Base-by-base conservation (phyloP, 1,139 yeast species). In the Taiozyma onychis region DNA sequence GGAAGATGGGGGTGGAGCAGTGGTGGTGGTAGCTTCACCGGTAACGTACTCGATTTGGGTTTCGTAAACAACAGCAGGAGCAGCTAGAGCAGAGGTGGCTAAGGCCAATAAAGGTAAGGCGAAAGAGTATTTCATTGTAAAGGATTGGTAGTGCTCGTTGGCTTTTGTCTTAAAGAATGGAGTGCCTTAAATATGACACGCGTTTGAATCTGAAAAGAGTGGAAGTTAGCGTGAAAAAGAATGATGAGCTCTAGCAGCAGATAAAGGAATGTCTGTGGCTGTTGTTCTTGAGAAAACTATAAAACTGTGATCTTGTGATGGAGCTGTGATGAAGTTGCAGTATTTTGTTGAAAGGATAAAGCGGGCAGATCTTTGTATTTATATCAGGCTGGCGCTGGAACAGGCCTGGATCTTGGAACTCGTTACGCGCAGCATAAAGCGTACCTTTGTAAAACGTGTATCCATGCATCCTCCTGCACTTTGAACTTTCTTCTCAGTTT, bases 61-160 rank as follows among this genome's bases (percentile, higher is more conserved):
- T 52, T 63, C 62, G 42, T 69, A 67, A 52, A 66, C 67, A 47
- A 63, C 63, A 27, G 58, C 67, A 51, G 71, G 71, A 43, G 69
- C 71, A 47, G 68, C 71, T n/a, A 66, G 42, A 26, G 62, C 70
- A 44, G 65, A 52, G 42, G 67, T 63, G 34, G 68, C 63, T 39
- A 67, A 54, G 48, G 65, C 59, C 35, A 67, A 56, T 34, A 66
- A 49, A 34, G 66, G 58, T 21, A 59, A 52, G 27, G 54, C 52
- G 47, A 47, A 49, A 44, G 56, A 52, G 52, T 54, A 59, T 51
- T 48, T 57, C 63, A 59, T 59, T 44, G 34, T 50, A 41, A 44
- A 46, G 32, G 41, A 41, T 21, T 47, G 45, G 41, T 28, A 22
- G 35, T 32, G 35, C 18, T 32, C 14, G 16, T 32, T 32, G 30